Evolutionary conservation across 352 stramenopile species (phyloP).

Genomic region (Pythium utonaiense): DNA sequence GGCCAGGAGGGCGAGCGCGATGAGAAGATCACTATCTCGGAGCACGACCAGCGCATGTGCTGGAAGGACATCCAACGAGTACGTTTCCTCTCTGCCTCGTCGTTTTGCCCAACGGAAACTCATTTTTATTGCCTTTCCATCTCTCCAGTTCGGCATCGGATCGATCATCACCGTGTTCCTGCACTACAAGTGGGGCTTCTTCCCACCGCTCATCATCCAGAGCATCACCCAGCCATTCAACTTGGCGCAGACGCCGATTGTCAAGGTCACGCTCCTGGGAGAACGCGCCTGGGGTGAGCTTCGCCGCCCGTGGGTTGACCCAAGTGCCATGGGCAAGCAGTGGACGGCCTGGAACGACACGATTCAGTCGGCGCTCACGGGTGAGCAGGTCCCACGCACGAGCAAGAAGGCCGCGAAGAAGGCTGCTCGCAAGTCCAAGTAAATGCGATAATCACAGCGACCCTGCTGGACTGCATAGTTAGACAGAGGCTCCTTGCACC

Average conservation of each 20-base stretch:
- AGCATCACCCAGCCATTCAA: conserved; percentile 77
- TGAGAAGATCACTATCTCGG: conserved; percentile 80
- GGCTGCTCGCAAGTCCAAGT: conserved; percentile 55
- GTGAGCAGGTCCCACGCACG: conserved; percentile 40
- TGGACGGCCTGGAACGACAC: conserved; percentile 80
- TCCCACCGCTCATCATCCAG: conserved; percentile 79
- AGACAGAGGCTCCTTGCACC: not conserved
- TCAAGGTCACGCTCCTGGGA: conserved; percentile 57
- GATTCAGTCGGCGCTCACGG: conserved; percentile 59
- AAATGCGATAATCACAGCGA: not conserved
- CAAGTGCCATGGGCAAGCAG: conserved; percentile 58
- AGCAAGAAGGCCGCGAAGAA: conserved; percentile 79
- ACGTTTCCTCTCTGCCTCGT: conserved; percentile 13
- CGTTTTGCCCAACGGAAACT: not conserved
- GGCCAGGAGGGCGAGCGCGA: conserved; percentile 66
- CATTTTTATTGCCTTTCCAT: not conserved
- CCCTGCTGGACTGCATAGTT: not conserved
- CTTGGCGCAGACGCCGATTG: conserved; percentile 58
- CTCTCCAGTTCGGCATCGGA: conserved; percentile 52
- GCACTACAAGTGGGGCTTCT: conserved; percentile 80
- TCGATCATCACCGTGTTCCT: conserved; percentile 62
- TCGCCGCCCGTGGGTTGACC: conserved; percentile 67
- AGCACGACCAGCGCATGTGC: conserved; percentile 73
- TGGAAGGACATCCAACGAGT: conserved; percentile 74
- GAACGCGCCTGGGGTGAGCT: conserved; percentile 75